These are phyloP conservation scores for Cystobasidium slooffiae DNA, from an alignment of 1,284 basidiomycete genomes.

Conservation along the genomic window DNA sequence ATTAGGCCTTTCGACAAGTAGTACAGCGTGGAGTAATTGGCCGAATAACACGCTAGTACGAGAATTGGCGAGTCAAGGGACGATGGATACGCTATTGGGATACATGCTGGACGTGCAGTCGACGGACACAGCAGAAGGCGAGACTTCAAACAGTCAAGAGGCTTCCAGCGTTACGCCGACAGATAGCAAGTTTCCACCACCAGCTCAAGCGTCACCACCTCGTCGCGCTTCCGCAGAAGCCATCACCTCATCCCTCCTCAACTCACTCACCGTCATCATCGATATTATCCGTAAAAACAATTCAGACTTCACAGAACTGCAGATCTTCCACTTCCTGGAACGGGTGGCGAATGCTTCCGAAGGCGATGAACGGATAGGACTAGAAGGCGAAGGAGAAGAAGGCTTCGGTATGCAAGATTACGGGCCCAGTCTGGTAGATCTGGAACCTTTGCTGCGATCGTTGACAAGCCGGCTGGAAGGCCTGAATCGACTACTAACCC, in stretches of 20 bases:
- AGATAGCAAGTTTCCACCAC: not conserved
- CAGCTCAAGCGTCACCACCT: not conserved
- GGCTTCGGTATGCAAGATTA: conserved; percentile 64
- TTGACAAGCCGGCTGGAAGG: conserved; percentile 73
- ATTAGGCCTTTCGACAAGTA: conserved; percentile 58
- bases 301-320: conserved; percentile 97
- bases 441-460: conserved; percentile 80
- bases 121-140: not conserved
- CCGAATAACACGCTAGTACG: conserved; percentile 78
- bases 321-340: conserved; percentile 51
- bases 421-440: conserved; percentile 75
- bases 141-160: conserved; percentile 19
- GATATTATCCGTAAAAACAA: conserved; percentile 99
- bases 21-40: conserved; percentile 45
- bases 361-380: conserved; percentile 52
- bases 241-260: conserved; percentile 82
- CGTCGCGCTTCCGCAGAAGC: conserved; percentile 65
- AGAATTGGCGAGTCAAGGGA: conserved; percentile 79
- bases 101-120: conserved; percentile 70
- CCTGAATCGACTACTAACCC: conserved; percentile 72
- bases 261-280: conserved; percentile 87
- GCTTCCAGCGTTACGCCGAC: not conserved
- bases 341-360: conserved; percentile 14
- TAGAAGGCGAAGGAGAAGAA: conserved; percentile 61
- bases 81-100: conserved; percentile 71